Evolutionary conservation across 345 rosid genomes (phyloP).

Genomic region (Adansonia digitata): DNA sequence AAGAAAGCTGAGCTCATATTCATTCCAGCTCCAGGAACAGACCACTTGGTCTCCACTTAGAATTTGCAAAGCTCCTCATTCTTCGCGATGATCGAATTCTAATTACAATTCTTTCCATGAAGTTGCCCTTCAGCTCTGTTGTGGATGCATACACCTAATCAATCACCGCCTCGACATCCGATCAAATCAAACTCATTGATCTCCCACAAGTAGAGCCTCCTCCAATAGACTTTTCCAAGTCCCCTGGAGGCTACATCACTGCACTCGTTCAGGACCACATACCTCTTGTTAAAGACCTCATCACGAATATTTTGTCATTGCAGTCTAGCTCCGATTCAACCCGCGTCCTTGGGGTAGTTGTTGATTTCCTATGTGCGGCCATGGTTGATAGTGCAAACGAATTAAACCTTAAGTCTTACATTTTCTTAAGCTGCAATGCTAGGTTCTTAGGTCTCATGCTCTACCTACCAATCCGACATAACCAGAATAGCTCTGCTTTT

Average conservation of each 20-base stretch:
- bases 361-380: conserved; percentile 38
- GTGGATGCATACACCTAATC: conserved; percentile 13
- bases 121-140: not conserved
- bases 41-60: conserved; percentile 45
- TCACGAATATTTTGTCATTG: not conserved
- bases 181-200: conserved; percentile 21
- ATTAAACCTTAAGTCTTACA: conserved; percentile 39
- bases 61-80: conserved; percentile 39
- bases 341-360: conserved; percentile 28
- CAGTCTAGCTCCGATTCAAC: conserved; percentile 20
- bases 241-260: conserved; percentile 5
- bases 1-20: conserved; percentile 28
- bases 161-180: conserved; percentile 13
- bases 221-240: conserved; percentile 9
- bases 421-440: conserved; percentile 28
- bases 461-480: conserved; percentile 28
- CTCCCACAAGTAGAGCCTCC: conserved; percentile 30
- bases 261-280: not conserved
- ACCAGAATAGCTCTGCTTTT: conserved; percentile 7
- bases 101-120: conserved; percentile 26
- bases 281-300: not conserved
- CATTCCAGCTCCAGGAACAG: conserved; percentile 27
- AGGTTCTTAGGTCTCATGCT: conserved; percentile 30
- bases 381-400: conserved; percentile 36
- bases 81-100: conserved; percentile 25